Conservation (phyloP, 352 stramenopile species). For the Bremia lactucae region DNA sequence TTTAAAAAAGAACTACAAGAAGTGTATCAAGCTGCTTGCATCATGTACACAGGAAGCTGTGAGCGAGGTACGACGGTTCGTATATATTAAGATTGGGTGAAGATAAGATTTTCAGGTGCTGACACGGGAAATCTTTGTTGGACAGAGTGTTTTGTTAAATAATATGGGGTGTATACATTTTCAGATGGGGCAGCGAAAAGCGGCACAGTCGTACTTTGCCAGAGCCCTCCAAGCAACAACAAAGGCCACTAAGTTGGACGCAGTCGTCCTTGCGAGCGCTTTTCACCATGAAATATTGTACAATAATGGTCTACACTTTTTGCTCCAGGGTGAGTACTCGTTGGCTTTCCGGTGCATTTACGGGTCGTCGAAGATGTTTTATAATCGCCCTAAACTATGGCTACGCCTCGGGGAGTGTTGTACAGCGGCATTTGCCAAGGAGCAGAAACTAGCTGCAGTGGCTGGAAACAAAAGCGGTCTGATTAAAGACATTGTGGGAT, state of each 20-base stretch:
- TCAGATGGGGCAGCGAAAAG: constrained; percentile 84
- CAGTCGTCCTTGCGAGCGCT: constrained; percentile 54
- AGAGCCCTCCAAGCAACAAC: constrained; percentile 60
- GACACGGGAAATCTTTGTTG: not conserved
- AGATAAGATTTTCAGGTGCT: too few species aligned
- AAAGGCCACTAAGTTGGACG: constrained; percentile 42
- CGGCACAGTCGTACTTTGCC: constrained; percentile 87
- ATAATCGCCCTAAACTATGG: constrained; percentile 88
- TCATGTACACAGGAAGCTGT: constrained; percentile 80
- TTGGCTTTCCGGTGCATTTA: constrained; percentile 87
- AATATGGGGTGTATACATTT: constrained; percentile 91
- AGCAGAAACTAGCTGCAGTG: constrained; percentile 41
- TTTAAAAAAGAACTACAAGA: constrained; percentile 90
- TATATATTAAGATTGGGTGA: too few species aligned
- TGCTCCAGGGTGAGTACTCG: constrained; percentile 73
- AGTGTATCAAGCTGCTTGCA: constrained; percentile 88
- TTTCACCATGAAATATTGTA: constrained; percentile 86
- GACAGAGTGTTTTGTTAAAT: constrained; percentile 76
- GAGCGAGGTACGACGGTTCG: constrained; percentile 39
- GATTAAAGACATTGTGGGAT: constrained; percentile 69
- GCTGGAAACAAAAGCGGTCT: constrained; percentile 74
- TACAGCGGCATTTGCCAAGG: constrained; percentile 70
- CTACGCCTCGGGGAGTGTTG: constrained; percentile 88
- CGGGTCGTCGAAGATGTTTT: constrained; percentile 79
- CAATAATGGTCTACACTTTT: constrained; percentile 87